Evolutionary conservation across 768 basidiomycete genomes (phyloP).

Genomic region (Ephemerocybe angulata): DNA sequence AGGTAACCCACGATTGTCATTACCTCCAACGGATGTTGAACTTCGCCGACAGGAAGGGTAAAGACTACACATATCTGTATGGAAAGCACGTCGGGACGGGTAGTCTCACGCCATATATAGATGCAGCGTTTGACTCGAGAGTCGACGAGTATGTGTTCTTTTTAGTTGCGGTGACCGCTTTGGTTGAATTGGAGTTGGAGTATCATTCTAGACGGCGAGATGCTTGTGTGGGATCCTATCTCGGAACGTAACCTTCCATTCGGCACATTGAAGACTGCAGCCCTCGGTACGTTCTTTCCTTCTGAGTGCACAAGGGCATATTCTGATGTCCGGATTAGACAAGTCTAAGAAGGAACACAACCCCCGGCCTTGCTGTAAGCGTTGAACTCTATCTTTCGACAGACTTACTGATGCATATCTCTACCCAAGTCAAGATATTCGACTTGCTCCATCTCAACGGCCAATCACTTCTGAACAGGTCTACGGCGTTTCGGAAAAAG

Average conservation of each 20-base stretch:
- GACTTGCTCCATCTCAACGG: conserved; percentile 89
- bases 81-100: conserved; percentile 80
- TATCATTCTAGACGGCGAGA: conserved; percentile 94
- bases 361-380: conserved; percentile 89
- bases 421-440: conserved; percentile 82
- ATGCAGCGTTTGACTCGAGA: conserved; percentile 66
- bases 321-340: conserved; percentile 37
- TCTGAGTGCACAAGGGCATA: neutral
- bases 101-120: conserved; percentile 85
- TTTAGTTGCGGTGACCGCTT: neutral
- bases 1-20: conserved; percentile 43
- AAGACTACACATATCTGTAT: conserved; percentile 88
- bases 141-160: conserved; percentile 68
- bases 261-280: conserved; percentile 90
- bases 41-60: conserved; percentile 65
- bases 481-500: conserved; percentile 72
- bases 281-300: conserved; percentile 53
- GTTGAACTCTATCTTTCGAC: neutral
- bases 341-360: conserved; percentile 65
- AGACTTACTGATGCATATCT: too few relatives aligned
- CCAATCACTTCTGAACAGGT: conserved; percentile 68
- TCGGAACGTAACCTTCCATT: conserved; percentile 88
- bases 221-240: conserved; percentile 96
- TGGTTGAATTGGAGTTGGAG: conserved; percentile 35
- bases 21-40: neutral